Percentiles rank a stretch among this genome's conserved stretches.
These are phyloP conservation scores for Carallia pectinifolia DNA, from an alignment of 345 rosid species.

Conservation along the genomic window DNA sequence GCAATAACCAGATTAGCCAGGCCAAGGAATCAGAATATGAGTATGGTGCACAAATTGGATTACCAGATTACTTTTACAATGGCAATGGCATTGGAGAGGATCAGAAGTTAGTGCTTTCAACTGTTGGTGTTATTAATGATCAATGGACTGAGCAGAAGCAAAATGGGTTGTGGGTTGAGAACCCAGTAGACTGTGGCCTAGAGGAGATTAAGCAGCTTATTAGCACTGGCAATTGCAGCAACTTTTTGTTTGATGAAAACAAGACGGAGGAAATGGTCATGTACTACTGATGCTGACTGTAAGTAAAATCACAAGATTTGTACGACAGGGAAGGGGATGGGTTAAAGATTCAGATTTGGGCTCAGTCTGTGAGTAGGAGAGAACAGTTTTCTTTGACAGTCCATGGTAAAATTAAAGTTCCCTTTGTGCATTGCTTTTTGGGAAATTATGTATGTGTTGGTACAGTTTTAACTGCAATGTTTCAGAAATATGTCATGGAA, in stretches of 20 bases:
- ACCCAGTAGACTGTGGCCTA: slow-evolving; percentile 51
- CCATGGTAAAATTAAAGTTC: slow-evolving; percentile 15
- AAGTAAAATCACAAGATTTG: slow-evolving; percentile 35
- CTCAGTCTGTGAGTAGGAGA: background rate
- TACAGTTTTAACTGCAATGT: background rate
- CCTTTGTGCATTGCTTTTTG: slow-evolving; percentile 18
- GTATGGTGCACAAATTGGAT: slow-evolving; percentile 25
- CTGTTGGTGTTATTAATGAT: background rate
- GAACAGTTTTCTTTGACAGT: slow-evolving; percentile 8
- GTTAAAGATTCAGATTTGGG: slow-evolving; percentile 27
- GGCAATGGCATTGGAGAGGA: slow-evolving; percentile 26
- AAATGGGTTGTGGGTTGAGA: slow-evolving; percentile 28
- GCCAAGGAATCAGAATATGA: slow-evolving; percentile 31
- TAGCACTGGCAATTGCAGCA: slow-evolving; percentile 39
- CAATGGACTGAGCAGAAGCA: slow-evolving; percentile 17
- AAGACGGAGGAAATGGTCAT: slow-evolving; percentile 48
- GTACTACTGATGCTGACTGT: slow-evolving; percentile 50
- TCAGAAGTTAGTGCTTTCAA: slow-evolving; percentile 26
- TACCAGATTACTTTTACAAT: slow-evolving; percentile 18
- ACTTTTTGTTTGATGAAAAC: slow-evolving; percentile 58
- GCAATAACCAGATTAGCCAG: slow-evolving; percentile 36
- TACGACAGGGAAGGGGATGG: slow-evolving; percentile 4
- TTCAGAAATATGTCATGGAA: background rate
- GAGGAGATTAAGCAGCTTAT: slow-evolving; percentile 82
- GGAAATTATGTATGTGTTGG: slow-evolving; percentile 14